Evolutionary conservation across 2,329 filamentous ascomycete species (phyloP).

Genomic region (Neofusicoccum umdonicola): DNA sequence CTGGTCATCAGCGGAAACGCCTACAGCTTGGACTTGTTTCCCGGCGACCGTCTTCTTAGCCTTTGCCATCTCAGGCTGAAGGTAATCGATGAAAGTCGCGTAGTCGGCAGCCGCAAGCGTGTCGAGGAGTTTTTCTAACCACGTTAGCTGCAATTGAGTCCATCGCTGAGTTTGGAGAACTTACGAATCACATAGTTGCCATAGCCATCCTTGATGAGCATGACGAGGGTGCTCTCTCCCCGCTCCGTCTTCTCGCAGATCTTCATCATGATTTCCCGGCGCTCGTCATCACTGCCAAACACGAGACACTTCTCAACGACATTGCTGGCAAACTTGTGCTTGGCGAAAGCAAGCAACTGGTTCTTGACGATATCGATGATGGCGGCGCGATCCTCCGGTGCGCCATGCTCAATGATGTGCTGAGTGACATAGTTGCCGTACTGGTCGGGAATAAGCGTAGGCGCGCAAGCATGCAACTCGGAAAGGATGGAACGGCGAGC

Average conservation of each 20-base stretch:
- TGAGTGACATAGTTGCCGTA: slow-evolving; percentile 97
- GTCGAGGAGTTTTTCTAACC: slow-evolving; percentile 73
- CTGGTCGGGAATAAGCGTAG: slow-evolving; percentile 75
- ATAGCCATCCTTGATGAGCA: slow-evolving; percentile 84
- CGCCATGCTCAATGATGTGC: slow-evolving; percentile 80
- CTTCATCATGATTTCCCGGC: slow-evolving; percentile 61
- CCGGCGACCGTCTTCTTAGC: slow-evolving; percentile 42
- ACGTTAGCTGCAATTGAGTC: slow-evolving; percentile 17
- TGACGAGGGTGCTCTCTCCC: slow-evolving; percentile 67
- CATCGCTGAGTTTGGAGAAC: slow-evolving; percentile 38
- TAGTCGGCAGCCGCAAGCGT: slow-evolving; percentile 42
- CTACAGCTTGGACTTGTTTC: slow-evolving; percentile 45
- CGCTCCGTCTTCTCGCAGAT: slow-evolving; percentile 62
- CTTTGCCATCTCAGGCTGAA: slow-evolving; percentile 46
- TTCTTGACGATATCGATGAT: slow-evolving; percentile 73
- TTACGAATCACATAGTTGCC: slow-evolving; percentile 97
- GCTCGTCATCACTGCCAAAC: slow-evolving; percentile 66
- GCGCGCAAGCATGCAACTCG: slow-evolving; percentile 73
- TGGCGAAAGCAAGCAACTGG: slow-evolving; percentile 73
- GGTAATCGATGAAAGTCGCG: slow-evolving; percentile 37
- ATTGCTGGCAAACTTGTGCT: slow-evolving; percentile 96
- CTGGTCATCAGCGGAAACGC: slow-evolving; percentile 20
- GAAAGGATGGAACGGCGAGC: slow-evolving; percentile 71
- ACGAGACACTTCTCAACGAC: slow-evolving; percentile 92
- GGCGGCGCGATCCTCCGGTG: slow-evolving; percentile 66